A percentile compares a stretch with the other conserved stretches of the same genome.
phyloP scores from a whole-genome alignment of 345 rosid genomes.

The Eucalyptus paniculata region DNA sequence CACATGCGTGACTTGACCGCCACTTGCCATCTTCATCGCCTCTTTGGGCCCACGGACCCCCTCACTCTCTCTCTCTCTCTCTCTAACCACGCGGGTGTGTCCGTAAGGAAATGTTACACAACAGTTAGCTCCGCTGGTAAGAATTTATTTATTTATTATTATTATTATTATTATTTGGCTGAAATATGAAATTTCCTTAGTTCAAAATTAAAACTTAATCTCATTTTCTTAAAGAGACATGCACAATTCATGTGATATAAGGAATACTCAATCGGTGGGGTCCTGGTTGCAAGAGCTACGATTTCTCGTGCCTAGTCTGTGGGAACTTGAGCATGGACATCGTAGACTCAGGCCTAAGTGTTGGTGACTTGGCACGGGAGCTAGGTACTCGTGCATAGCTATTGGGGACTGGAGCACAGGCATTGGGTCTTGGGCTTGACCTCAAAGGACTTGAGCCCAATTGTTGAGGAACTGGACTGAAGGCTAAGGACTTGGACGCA shows the following conservation, averaged over 20 bases:
- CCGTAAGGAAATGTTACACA: neutral
- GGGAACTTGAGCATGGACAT: neutral
- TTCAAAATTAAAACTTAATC: neutral
- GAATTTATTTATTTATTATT: too few relatives aligned
- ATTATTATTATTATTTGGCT: neutral
- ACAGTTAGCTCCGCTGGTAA: neutral
- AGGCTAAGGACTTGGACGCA: neutral
- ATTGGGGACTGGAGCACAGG: neutral
- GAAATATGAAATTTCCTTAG: neutral
- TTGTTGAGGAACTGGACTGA: rapidly evolving
- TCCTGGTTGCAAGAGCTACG: neutral
- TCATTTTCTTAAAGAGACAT: neutral
- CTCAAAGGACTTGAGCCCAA: neutral
- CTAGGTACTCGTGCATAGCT: too few relatives aligned
- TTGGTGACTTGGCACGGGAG: neutral
- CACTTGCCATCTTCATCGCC: neutral
- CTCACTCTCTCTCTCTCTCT: neutral
- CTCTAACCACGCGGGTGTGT: neutral
- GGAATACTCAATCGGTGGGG: neutral
- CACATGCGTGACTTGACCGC: neutral
- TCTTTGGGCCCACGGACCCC: neutral
- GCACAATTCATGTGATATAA: neutral
- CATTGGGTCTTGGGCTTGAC: neutral
- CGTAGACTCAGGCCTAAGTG: neutral
- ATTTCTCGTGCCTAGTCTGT: rapidly evolving